A percentile compares a stretch with the other conserved stretches of the same genome.
Evolutionary conservation across 2,329 filamentous ascomycete genomes (phyloP).

Genomic region (Calonectria pteridis): DNA sequence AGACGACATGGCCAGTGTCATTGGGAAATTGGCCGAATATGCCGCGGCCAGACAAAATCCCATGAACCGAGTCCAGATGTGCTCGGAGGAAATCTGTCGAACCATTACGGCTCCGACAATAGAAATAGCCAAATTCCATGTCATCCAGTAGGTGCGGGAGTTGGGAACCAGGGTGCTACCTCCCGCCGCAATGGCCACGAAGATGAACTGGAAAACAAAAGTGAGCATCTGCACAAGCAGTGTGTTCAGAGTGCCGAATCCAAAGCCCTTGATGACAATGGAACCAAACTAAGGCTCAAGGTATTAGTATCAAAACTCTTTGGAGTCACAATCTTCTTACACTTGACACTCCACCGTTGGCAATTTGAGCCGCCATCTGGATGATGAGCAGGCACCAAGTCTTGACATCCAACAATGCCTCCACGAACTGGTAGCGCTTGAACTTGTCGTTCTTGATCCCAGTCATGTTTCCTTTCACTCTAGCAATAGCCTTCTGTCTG

Average conservation of each 20-base stretch:
- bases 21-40: slow-evolving; percentile 56
- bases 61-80: slow-evolving; percentile 43
- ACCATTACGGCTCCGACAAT: slow-evolving; percentile 42
- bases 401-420: slow-evolving; percentile 44
- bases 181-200: slow-evolving; percentile 39
- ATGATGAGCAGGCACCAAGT: slow-evolving; percentile 44
- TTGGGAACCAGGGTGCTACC: slow-evolving; percentile 41
- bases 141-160: slow-evolving; percentile 44
- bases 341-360: slow-evolving; percentile 45
- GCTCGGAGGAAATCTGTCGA: slow-evolving; percentile 29
- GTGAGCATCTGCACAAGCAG: slow-evolving; percentile 23
- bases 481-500: slow-evolving; percentile 45
- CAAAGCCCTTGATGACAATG: slow-evolving; percentile 43
- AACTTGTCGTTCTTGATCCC: slow-evolving; percentile 48
- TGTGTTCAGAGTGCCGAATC: slow-evolving; percentile 38
- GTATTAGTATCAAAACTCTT: not conserved
- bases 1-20: slow-evolving; percentile 68
- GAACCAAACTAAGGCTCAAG: slow-evolving; percentile 32
- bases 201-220: slow-evolving; percentile 38
- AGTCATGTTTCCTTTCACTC: slow-evolving; percentile 50
- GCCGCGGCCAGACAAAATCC: slow-evolving; percentile 65
- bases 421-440: slow-evolving; percentile 40
- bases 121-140: slow-evolving; percentile 31
- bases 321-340: not conserved
- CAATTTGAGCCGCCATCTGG: slow-evolving; percentile 43